phyloP scores from a whole-genome alignment of 2,329 filamentous ascomycete species.

The Neonectria coccinea region DNA sequence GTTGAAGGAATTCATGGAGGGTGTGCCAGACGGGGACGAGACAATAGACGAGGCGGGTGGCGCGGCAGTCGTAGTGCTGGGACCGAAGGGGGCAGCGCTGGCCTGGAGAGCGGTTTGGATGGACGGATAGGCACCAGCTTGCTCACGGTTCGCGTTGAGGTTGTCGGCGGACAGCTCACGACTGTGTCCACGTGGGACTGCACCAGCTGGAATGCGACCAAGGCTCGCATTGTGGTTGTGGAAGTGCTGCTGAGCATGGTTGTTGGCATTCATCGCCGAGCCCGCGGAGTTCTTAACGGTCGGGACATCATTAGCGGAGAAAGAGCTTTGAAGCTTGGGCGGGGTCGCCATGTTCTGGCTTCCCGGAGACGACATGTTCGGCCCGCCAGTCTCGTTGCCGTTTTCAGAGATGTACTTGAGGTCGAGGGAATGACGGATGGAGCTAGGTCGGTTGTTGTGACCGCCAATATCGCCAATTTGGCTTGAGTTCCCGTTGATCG shows the following conservation, averaged over 20 bases:
- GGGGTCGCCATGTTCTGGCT: constrained; percentile 70
- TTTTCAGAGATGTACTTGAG: constrained; percentile 63
- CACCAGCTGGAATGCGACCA: constrained; percentile 79
- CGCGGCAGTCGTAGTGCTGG: constrained; percentile 56
- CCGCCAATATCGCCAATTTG: constrained; percentile 60
- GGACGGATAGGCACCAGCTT: constrained; percentile 64
- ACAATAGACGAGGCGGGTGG: constrained; percentile 44
- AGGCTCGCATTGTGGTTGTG: constrained; percentile 87
- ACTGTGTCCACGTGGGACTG: constrained; percentile 75
- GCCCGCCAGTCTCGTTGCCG: constrained; percentile 52
- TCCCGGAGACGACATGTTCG: constrained; percentile 59
- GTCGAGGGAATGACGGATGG: constrained; percentile 70
- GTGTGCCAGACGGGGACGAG: constrained; percentile 41
- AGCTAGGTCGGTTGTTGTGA: constrained; percentile 61
- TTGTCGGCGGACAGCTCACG: constrained; percentile 74
- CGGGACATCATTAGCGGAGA: constrained; percentile 89
- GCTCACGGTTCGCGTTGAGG: constrained; percentile 57
- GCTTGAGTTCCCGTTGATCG: constrained; percentile 56
- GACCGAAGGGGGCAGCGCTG: constrained; percentile 82
- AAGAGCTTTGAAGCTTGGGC: constrained; percentile 86
- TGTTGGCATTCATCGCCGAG: constrained; percentile 63
- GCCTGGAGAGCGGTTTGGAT: constrained; percentile 82
- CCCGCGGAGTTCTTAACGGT: constrained; percentile 79
- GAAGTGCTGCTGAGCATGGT: constrained; percentile 71
- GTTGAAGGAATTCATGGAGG: constrained; percentile 44